Conservation (phyloP, 305 asterid genomes). For the Coffea humblotiana region DNA sequence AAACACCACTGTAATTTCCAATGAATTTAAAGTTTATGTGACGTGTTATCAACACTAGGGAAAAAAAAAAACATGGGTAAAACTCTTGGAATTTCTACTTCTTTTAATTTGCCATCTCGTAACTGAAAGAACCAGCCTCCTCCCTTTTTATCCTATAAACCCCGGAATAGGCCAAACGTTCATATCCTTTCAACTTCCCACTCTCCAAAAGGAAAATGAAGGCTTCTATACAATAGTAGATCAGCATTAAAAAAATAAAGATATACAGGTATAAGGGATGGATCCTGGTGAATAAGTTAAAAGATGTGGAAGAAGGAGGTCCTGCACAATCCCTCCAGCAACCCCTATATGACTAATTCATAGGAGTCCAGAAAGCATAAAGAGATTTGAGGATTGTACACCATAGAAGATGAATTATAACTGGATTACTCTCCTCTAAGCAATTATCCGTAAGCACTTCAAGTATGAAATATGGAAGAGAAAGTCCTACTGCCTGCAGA, state of each 20-base stretch:
- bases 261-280: neutral
- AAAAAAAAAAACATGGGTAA: neutral
- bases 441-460: neutral
- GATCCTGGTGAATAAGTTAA: neutral
- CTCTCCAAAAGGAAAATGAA: neutral
- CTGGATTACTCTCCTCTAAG: conserved; percentile 4
- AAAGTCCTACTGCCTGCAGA: conserved; percentile 3
- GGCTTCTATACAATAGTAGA: neutral
- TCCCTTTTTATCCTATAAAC: neutral
- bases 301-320: neutral
- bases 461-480: neutral
- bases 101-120: neutral
- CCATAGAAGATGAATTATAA: neutral
- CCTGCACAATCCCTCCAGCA: neutral
- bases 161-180: neutral
- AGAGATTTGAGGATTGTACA: neutral
- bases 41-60: neutral
- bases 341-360: neutral
- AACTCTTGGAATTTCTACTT: neutral
- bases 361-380: neutral
- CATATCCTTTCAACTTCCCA: neutral
- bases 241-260: neutral
- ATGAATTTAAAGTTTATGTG: neutral
- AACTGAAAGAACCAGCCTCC: neutral
- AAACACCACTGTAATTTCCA: neutral